Conservation (phyloP, 345 rosid species). For the Draba incana region DNA sequence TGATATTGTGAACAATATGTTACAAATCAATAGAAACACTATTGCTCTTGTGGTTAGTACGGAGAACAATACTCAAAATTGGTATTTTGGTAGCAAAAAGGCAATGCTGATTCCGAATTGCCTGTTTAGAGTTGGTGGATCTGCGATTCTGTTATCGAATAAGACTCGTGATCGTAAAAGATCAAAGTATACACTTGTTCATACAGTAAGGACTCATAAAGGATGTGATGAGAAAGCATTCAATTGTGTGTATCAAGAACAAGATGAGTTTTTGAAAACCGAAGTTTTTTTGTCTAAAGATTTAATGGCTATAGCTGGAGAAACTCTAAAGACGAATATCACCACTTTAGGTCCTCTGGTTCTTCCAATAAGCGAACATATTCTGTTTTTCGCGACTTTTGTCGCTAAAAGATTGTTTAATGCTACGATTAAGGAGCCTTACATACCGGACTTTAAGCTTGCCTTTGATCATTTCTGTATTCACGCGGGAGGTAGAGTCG, state of each 20-base stretch:
- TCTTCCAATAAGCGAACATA: slow-evolving; percentile 85
- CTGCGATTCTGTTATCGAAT: slow-evolving; percentile 74
- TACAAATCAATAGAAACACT: slow-evolving; percentile 49
- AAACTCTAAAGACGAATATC: slow-evolving; percentile 79
- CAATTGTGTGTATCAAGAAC: slow-evolving; percentile 78
- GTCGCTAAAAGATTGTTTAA: slow-evolving; percentile 59
- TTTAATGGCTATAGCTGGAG: slow-evolving; percentile 80
- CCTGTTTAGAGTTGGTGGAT: slow-evolving; percentile 85
- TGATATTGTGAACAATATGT: slow-evolving; percentile 41
- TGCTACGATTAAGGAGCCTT: slow-evolving; percentile 57
- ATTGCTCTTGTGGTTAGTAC: slow-evolving; percentile 88
- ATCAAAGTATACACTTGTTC: slow-evolving; percentile 81
- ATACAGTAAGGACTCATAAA: slow-evolving; percentile 76
- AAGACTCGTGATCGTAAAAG: slow-evolving; percentile 52
- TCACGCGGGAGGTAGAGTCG: slow-evolving; percentile 86
- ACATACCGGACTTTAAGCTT: slow-evolving; percentile 84
- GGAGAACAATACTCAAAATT: slow-evolving; percentile 85
- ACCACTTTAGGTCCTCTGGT: slow-evolving; percentile 88
- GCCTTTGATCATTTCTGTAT: slow-evolving; percentile 93
- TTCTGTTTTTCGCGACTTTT: slow-evolving; percentile 64
- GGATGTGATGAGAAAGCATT: slow-evolving; percentile 87
- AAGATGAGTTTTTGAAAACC: slow-evolving; percentile 71
- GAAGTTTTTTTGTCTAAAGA: slow-evolving; percentile 92
- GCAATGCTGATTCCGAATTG: slow-evolving; percentile 91
- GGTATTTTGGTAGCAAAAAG: slow-evolving; percentile 91